Base-by-base conservation (phyloP, 2,329 filamentous ascomycete genomes). In the Emmonsia crescens region DNA sequence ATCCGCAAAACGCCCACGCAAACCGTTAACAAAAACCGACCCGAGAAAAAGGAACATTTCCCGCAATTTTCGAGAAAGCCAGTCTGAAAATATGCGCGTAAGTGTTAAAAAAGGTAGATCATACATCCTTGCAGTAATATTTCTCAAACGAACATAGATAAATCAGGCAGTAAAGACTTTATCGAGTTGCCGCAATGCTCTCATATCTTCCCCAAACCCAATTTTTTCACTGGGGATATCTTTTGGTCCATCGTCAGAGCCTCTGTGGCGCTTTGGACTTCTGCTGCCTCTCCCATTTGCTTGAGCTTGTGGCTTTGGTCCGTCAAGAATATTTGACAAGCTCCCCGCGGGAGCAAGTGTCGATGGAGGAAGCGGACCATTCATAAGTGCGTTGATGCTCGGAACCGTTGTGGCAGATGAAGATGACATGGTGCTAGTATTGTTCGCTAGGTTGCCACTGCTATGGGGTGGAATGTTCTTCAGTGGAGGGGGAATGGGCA, bases 161-260 rank as follows among this genome's bases (percentile, higher is more conserved):
- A 24, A 29, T 71, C 64, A 76, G 44, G 73, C 73, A 8, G 69
- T 75, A 60, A 82, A 82, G 1, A 78, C 79, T 27, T 77, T 74
- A 72, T 90, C 84, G 57, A 90, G 76, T 70, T 88, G 85, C 65
- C 84, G 80, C 54, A 89, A 72, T 1, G 85, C 86, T 66, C 85
- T 79, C 64, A 81, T 81, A 66, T 89, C 87, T 71, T 89, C 86
- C 42, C 75, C 78, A 57, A 83, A 84, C 5, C 79, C 81, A 31
- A 83, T 73, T 65, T 83, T 83, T 63, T 83, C 79, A 58, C 77
- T 81, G 8, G 81, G 81, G 57, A 84, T 83, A 67, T 83, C 82
- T 60, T 79, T 78, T 8, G 81, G 78, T 38, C 77, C 77, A 27
- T 70, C 66, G 54, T 40, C 29, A 63, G 49, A 55, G 62, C 42